phyloP scores from a whole-genome alignment of 2,329 filamentous ascomycete genomes.

The Myriosclerotinia duriaeana region DNA sequence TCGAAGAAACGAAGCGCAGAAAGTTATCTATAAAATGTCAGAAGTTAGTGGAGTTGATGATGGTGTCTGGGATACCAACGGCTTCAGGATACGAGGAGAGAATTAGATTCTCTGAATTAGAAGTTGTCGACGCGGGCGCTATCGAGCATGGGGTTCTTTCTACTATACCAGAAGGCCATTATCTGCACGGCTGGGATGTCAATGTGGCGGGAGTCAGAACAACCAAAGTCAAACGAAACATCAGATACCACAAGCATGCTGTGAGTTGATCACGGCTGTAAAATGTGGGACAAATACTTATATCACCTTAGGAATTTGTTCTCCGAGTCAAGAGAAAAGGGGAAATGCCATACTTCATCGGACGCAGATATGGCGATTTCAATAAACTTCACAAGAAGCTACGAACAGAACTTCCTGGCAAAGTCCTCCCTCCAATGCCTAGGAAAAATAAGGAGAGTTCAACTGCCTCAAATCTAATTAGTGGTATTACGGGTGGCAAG shows the following conservation, averaged over 20 bases:
- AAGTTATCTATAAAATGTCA: conserved; percentile 91
- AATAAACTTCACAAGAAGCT: conserved; percentile 74
- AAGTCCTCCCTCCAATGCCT: conserved; percentile 80
- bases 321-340: conserved; percentile 79
- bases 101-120: conserved; percentile 93
- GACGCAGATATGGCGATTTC: conserved; percentile 87
- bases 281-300: conserved; percentile 16
- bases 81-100: conserved; percentile 97
- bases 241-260: conserved; percentile 88
- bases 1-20: conserved; percentile 92
- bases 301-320: conserved; percentile 70
- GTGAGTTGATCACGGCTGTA: conserved; percentile 51
- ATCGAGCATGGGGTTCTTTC: conserved; percentile 87
- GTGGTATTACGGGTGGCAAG: conserved; percentile 51
- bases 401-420: conserved; percentile 83
- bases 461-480: conserved; percentile 58
- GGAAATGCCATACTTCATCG: conserved; percentile 75
- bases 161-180: conserved; percentile 86
- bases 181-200: conserved; percentile 94
- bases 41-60: conserved; percentile 98
- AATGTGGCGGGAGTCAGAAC: conserved; percentile 89
- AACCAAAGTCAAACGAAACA: conserved; percentile 76
- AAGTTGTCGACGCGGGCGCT: conserved; percentile 89
- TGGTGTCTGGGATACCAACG: conserved; percentile 95
- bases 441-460: conserved; percentile 86